Conservation (phyloP, 225 moss, liverwort and hornwort genomes). For the Neckera pumila region DNA sequence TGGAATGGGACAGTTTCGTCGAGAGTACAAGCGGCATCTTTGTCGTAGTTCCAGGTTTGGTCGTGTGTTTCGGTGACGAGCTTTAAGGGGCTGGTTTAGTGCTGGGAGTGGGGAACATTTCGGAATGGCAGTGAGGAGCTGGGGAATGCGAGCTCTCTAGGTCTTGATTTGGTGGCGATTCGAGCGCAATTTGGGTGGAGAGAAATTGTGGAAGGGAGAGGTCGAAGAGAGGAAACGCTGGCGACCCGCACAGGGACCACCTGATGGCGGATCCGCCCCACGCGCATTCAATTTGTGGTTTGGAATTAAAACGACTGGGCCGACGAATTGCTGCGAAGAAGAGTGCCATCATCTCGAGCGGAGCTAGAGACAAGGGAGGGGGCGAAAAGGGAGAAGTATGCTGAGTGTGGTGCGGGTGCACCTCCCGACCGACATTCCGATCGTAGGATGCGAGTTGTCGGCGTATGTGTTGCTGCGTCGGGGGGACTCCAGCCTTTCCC, state of each 20-base stretch:
- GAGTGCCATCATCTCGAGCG: background rate
- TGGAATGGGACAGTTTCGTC: background rate
- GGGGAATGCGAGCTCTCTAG: background rate
- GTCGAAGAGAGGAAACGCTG: constrained; percentile 18
- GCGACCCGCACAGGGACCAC: constrained; percentile 20
- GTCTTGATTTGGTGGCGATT: background rate
- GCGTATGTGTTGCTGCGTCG: constrained; percentile 76
- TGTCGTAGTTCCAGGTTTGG: background rate
- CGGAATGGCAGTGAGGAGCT: background rate
- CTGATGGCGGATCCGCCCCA: constrained; percentile 62
- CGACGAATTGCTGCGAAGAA: background rate
- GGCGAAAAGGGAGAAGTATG: constrained; percentile 62
- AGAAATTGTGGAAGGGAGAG: background rate
- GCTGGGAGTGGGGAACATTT: background rate
- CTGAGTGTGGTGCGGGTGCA: constrained; percentile 97
- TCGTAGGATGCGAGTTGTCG: constrained; percentile 92
- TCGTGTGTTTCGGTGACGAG: background rate
- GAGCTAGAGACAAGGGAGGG: constrained; percentile 15
- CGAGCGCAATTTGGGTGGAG: background rate
- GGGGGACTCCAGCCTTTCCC: constrained; percentile 59
- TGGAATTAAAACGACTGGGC: constrained; percentile 5
- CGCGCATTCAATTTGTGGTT: constrained; percentile 10
- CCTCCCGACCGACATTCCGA: constrained; percentile 98
- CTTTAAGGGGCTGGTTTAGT: background rate
- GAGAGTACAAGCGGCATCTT: background rate